Percentiles rank a stretch among this genome's conserved stretches.
phyloP scores from a whole-genome alignment of 2,329 filamentous ascomycete species.

The Neonectria magnoliae region DNA sequence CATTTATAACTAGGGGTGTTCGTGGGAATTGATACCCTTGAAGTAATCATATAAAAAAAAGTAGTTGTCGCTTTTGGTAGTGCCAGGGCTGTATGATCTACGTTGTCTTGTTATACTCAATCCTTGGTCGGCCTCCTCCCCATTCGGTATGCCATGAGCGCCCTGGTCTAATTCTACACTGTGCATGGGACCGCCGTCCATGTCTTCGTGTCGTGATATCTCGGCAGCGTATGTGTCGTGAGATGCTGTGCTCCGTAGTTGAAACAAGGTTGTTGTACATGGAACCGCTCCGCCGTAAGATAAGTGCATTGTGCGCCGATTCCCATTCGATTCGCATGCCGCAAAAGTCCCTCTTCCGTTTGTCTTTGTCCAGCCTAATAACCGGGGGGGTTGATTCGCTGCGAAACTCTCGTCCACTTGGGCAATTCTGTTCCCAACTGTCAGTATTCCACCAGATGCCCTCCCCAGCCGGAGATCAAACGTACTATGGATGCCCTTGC shows the following conservation, averaged over 20 bases:
- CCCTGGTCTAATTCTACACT: slow-evolving; percentile 39
- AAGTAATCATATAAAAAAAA: slow-evolving; percentile 16
- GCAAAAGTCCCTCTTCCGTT: slow-evolving; percentile 17
- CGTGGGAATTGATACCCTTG: slow-evolving; percentile 41
- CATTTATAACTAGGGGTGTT: slow-evolving; percentile 6
- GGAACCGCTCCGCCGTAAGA: slow-evolving; percentile 24
- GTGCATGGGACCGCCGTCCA: slow-evolving; percentile 14
- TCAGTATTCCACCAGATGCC: slow-evolving; percentile 30
- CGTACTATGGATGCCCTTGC: slow-evolving; percentile 98
- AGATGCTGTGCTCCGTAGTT: slow-evolving; percentile 38
- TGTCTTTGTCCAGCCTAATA: slow-evolving; percentile 66
- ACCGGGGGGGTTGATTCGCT: slow-evolving; percentile 92
- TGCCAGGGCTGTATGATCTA: slow-evolving; percentile 20
- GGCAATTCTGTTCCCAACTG: slow-evolving; percentile 68
- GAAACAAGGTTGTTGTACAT: slow-evolving; percentile 47
- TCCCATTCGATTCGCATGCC: slow-evolving; percentile 28
- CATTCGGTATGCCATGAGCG: slow-evolving; percentile 9
- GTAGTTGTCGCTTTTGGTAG: slow-evolving; percentile 14
- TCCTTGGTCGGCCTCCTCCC: slow-evolving; percentile 1
- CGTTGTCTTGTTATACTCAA: slow-evolving; percentile 5
- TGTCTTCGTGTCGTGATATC: slow-evolving; percentile 17
- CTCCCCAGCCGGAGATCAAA: slow-evolving; percentile 38
- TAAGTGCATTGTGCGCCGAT: slow-evolving; percentile 34
- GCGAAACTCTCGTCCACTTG: slow-evolving; percentile 96
- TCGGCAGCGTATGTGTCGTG: slow-evolving; percentile 28